A percentile compares a stretch with the other conserved stretches of the same genome.
Conservation (phyloP, 768 basidiomycete species). For the Boletus eberwhitei region DNA sequence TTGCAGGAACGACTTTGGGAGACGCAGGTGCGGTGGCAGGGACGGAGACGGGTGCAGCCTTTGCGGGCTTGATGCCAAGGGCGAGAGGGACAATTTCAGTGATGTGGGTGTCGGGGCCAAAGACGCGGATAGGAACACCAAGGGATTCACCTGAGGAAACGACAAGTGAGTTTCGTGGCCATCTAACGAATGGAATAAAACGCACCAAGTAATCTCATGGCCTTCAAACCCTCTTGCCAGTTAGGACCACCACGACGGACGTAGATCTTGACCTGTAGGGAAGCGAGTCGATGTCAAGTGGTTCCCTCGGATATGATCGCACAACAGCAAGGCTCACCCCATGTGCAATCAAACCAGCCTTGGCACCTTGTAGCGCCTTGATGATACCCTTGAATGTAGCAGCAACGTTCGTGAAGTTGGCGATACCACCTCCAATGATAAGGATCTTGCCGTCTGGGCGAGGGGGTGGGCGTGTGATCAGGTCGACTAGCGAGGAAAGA, state of each 20-base stretch:
- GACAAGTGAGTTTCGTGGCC: neutral
- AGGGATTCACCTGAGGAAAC: constrained; percentile 68
- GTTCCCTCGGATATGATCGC: neutral
- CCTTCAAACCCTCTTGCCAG: constrained; percentile 98
- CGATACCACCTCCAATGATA: constrained; percentile 99
- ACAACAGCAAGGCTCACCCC: constrained; percentile 12
- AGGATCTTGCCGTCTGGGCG: constrained; percentile 91
- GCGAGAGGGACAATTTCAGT: constrained; percentile 98
- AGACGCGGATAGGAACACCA: constrained; percentile 95
- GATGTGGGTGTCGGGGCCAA: constrained; percentile 97
- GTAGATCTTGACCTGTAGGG: constrained; percentile 78
- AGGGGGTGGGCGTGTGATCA: constrained; percentile 88
- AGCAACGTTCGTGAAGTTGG: constrained; percentile 99
- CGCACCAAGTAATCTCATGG: constrained; percentile 86
- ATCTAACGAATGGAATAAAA: neutral
- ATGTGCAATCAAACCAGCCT: constrained; percentile 68
- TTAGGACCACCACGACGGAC: constrained; percentile 98
- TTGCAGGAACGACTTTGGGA: constrained; percentile 24
- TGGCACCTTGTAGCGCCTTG: constrained; percentile 91
- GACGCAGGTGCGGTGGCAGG: constrained; percentile 49
- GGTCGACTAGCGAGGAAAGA: constrained; percentile 56
- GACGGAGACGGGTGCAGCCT: constrained; percentile 32
- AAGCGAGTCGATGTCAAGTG: constrained; percentile 35
- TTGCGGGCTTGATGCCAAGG: constrained; percentile 61
- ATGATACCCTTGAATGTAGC: constrained; percentile 99